Percentiles rank a stretch among this genome's conserved stretches.
Evolutionary conservation across 495 filamentous ascomycete genomes (phyloP).

Genomic region (Pyrenula massariospora): DNA sequence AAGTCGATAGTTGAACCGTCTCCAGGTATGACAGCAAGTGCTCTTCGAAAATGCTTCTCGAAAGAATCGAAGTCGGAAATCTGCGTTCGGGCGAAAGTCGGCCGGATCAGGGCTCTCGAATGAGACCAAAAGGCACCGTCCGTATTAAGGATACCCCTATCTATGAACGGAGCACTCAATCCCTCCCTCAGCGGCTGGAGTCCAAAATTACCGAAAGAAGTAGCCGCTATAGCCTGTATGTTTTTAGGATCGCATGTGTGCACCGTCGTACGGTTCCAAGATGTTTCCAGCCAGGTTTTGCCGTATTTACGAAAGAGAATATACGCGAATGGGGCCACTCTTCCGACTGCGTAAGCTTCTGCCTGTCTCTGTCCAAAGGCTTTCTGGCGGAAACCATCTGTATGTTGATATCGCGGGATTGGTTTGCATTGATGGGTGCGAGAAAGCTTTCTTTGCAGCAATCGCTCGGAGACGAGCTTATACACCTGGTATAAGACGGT

Average conservation of each 20-base stretch:
- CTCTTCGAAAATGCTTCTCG: conserved; percentile 34
- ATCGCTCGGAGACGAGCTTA: background rate
- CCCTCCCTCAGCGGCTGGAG: background rate
- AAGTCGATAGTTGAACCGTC: conserved; percentile 44
- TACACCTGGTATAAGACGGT: background rate
- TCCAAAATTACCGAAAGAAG: conserved; percentile 20
- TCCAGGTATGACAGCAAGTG: conserved; percentile 35
- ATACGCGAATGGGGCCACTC: background rate
- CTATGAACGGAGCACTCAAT: conserved; percentile 28
- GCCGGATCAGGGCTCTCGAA: conserved; percentile 39
- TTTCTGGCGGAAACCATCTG: background rate
- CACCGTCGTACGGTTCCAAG: background rate
- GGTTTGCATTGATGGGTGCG: background rate
- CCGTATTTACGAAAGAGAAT: background rate
- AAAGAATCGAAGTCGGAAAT: conserved; percentile 40
- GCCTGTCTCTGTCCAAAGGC: background rate
- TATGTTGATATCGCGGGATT: background rate
- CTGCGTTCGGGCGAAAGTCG: conserved; percentile 40
- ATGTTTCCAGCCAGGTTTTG: background rate
- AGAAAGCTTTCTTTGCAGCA: background rate
- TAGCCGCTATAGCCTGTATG: conserved; percentile 25
- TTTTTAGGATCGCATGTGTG: conserved; percentile 22
- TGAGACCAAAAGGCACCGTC: conserved; percentile 58
- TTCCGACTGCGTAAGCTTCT: background rate
- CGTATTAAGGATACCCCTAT: conserved; percentile 55